These are phyloP conservation scores for Syncephalis fuscata DNA, from an alignment of 371 early-diverging fungal species.

Conservation along the genomic window DNA sequence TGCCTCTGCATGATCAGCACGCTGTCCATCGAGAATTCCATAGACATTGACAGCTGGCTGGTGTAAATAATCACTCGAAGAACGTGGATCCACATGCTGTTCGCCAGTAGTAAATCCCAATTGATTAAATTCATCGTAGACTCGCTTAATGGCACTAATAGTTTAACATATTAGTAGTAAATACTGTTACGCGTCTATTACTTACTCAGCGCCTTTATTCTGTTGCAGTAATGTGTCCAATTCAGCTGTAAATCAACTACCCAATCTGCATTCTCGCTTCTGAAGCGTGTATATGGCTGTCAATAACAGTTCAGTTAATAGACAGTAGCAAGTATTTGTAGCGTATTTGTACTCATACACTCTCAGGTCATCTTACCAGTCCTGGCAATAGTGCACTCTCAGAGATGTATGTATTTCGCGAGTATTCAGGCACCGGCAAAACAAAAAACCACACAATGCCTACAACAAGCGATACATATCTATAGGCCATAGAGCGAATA, in stretches of 20 bases:
- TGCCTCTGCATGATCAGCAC: constrained; percentile 83
- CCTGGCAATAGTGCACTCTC: constrained; percentile 9
- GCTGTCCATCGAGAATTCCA: constrained; percentile 65
- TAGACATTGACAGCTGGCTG: constrained; percentile 56
- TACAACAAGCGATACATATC: constrained; percentile 4
- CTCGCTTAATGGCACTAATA: not conserved
- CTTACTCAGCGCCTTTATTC: constrained; percentile 4
- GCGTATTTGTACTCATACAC: not conserved
- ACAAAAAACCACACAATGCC: constrained; percentile 8
- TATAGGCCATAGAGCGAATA: not conserved
- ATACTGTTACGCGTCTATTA: not conserved
- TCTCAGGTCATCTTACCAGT: constrained; percentile 2
- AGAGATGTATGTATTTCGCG: constrained; percentile 6
- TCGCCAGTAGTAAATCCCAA: constrained; percentile 5
- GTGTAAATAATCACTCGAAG: not conserved
- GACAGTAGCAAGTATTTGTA: too few relatives aligned
- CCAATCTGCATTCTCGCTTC: constrained; percentile 5
- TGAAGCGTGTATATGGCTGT: not conserved
- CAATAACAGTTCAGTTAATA: not conserved
- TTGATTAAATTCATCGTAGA: constrained; percentile 5
- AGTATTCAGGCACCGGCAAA: constrained; percentile 5
- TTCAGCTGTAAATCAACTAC: constrained; percentile 4
- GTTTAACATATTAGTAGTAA: not conserved
- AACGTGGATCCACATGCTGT: constrained; percentile 2
- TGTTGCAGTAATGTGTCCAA: not conserved